A percentile compares a stretch with the other conserved stretches of the same genome.
These are phyloP conservation scores for Tolypocladium amazonense DNA, from an alignment of 2,329 filamentous ascomycete genomes.

Conservation along the genomic window DNA sequence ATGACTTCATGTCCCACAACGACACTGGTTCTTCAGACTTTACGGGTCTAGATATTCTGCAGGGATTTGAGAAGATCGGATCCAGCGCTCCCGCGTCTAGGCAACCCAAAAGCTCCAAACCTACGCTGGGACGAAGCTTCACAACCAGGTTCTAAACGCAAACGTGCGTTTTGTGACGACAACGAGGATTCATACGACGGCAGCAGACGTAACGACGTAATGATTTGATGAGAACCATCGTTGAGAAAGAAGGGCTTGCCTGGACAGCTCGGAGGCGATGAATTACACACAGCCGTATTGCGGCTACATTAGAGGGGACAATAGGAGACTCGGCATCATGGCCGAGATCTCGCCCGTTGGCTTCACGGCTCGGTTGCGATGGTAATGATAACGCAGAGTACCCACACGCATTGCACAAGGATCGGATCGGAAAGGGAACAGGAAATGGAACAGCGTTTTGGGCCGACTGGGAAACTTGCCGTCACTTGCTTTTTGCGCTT, in stretches of 20 bases:
- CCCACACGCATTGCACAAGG: slow-evolving; percentile 7
- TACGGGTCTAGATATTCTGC: slow-evolving; percentile 58
- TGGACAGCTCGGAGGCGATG: background rate
- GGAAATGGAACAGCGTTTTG: background rate
- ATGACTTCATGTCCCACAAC: slow-evolving; percentile 32
- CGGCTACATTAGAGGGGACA: background rate
- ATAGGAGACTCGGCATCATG: background rate
- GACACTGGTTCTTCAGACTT: slow-evolving; percentile 44
- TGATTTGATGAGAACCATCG: slow-evolving; percentile 6
- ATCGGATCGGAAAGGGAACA: background rate
- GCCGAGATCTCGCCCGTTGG: slow-evolving; percentile 11
- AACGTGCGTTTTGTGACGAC: background rate
- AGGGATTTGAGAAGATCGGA: slow-evolving; percentile 69
- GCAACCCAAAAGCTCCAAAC: slow-evolving; percentile 16
- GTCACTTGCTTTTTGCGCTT: slow-evolving; percentile 3
- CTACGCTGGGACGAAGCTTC: slow-evolving; percentile 18
- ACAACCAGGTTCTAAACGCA: slow-evolving; percentile 18
- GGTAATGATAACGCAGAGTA: slow-evolving; percentile 18
- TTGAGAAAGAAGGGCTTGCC: background rate
- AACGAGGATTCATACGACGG: background rate
- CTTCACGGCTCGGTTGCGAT: slow-evolving; percentile 19
- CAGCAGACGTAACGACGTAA: slow-evolving; percentile 10
- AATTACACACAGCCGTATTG: background rate
- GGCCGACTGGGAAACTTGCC: background rate
- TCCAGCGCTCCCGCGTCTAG: slow-evolving; percentile 25